Conservation (phyloP, 202 grass and related monocot genomes). For the Dendrocalamus latiflorus region DNA sequence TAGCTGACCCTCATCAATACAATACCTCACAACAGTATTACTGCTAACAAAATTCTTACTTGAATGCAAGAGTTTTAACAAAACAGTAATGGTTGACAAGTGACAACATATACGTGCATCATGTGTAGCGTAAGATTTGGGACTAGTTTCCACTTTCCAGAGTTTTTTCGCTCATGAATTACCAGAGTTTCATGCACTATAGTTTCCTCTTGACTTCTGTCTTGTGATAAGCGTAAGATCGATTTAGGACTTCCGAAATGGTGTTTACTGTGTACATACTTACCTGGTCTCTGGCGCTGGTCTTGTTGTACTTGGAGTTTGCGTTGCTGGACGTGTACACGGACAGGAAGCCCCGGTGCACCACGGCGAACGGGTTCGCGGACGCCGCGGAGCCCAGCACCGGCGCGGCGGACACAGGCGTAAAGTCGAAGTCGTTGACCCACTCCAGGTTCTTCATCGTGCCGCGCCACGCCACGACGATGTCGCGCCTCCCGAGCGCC, state of each 20-base stretch:
- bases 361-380: too few relatives aligned
- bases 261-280: neutral
- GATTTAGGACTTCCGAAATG: neutral
- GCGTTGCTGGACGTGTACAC: constrained; percentile 55
- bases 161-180: neutral
- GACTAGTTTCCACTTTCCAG: too few relatives aligned
- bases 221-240: neutral
- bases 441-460: too few relatives aligned
- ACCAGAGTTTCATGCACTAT: neutral
- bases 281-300: constrained; percentile 64
- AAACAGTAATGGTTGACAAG: too few relatives aligned
- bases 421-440: too few relatives aligned
- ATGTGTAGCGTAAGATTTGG: too few relatives aligned
- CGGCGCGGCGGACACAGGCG: too few relatives aligned
- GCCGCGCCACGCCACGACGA: too few relatives aligned
- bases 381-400: too few relatives aligned
- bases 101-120: too few relatives aligned
- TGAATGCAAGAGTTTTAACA: too few relatives aligned
- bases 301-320: constrained; percentile 48
- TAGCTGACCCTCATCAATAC: neutral
- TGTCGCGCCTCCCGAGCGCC: too few relatives aligned
- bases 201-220: neutral
- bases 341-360: constrained; percentile 63
- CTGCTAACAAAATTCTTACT: neutral
- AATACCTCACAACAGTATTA: neutral